A percentile compares a stretch with the other conserved stretches of the same genome.
Conservation (phyloP, 192 early-diverging fungal species). For the Umbelopsis sp. region DNA sequence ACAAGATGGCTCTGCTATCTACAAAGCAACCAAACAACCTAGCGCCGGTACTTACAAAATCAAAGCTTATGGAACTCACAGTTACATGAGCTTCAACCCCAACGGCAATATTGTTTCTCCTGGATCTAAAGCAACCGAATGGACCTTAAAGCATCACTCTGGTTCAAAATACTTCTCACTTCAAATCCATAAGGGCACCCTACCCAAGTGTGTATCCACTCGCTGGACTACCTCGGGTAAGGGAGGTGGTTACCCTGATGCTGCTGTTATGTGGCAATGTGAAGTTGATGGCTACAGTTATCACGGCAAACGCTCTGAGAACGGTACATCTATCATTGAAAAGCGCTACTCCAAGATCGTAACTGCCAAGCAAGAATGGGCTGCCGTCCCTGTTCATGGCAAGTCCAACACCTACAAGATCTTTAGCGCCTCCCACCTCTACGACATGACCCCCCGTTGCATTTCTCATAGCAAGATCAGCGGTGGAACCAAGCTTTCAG, state of each 20-base stretch:
- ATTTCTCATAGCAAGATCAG: slow-evolving; percentile 18
- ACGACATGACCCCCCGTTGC: slow-evolving; percentile 34
- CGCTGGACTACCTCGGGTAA: slow-evolving; percentile 32
- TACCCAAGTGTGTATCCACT: slow-evolving; percentile 33
- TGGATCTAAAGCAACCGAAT: not conserved
- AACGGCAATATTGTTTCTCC: slow-evolving; percentile 15
- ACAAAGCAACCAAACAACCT: slow-evolving; percentile 15
- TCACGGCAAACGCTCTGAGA: not conserved
- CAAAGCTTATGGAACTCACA: not conserved
- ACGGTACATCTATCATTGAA: not conserved
- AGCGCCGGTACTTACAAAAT: slow-evolving; percentile 20
- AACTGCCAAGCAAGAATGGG: slow-evolving; percentile 29
- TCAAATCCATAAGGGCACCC: slow-evolving; percentile 22
- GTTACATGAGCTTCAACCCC: slow-evolving; percentile 4
- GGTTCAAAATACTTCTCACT: slow-evolving; percentile 30
- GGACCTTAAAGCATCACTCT: slow-evolving; percentile 25
- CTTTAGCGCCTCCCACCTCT: slow-evolving; percentile 31
- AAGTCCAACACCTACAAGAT: slow-evolving; percentile 23
- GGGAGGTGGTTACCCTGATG: slow-evolving; percentile 27
- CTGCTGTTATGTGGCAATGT: slow-evolving; percentile 41
- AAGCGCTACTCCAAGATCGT: slow-evolving; percentile 26
- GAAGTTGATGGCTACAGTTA: slow-evolving; percentile 28
- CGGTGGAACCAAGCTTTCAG: slow-evolving; percentile 25
- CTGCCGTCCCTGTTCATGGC: slow-evolving; percentile 23
- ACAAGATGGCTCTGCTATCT: slow-evolving; percentile 26